Percentiles rank a stretch among this genome's conserved stretches.
These are phyloP conservation scores for Heterobasidion irregulare DNA, from an alignment of 1,284 basidiomycete genomes.

Conservation along the genomic window DNA sequence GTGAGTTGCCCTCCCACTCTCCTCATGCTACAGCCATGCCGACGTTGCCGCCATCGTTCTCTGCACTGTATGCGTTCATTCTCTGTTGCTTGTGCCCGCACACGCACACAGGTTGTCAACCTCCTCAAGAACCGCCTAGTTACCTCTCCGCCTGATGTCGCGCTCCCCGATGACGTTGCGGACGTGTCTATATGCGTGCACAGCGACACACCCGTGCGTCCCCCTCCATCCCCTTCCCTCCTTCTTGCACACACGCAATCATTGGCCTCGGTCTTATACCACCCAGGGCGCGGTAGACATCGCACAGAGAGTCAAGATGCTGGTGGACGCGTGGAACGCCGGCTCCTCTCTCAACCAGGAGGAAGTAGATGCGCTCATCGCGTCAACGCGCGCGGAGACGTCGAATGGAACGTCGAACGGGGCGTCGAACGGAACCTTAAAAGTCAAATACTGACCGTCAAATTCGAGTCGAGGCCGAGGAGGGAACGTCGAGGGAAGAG, in stretches of 20 bases:
- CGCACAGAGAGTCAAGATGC: not conserved
- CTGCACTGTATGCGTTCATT: too few relatives aligned
- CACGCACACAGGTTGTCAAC: constrained; percentile 28
- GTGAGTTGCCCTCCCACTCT: constrained; percentile 20
- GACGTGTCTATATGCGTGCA: constrained; percentile 59
- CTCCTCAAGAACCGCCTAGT: constrained; percentile 35
- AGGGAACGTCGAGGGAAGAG: too few relatives aligned
- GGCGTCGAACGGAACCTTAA: too few relatives aligned
- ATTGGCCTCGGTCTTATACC: not conserved
- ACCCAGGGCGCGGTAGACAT: not conserved
- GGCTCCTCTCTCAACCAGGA: too few relatives aligned
- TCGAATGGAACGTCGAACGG: too few relatives aligned
- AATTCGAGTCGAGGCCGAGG: too few relatives aligned
- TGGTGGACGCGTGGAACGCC: not conserved
- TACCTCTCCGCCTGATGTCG: constrained; percentile 33
- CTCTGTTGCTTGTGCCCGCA: too few relatives aligned
- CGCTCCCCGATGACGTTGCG: constrained; percentile 31
- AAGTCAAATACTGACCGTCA: too few relatives aligned
- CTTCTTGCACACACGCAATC: not conserved
- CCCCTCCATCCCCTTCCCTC: not conserved
- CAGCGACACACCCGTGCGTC: constrained; percentile 32
- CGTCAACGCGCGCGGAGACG: too few relatives aligned
- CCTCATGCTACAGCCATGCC: not conserved
- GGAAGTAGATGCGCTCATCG: too few relatives aligned
- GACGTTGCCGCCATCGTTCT: not conserved